These are phyloP conservation scores for Coleophoma crateriformis DNA, from an alignment of 2,329 filamentous ascomycete genomes.

Conservation along the genomic window DNA sequence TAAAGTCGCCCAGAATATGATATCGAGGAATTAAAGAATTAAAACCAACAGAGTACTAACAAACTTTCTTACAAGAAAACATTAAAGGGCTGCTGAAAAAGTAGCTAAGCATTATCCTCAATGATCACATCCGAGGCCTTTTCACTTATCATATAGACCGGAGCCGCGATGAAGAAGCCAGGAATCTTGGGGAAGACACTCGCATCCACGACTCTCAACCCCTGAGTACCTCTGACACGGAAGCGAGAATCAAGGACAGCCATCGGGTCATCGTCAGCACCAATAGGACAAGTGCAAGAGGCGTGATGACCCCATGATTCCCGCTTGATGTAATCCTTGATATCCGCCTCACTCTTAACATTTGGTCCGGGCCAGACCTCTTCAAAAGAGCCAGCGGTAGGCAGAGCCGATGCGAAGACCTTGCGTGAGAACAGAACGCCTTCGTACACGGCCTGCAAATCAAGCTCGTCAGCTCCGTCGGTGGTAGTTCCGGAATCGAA, in stretches of 20 bases:
- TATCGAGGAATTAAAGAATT: too few species aligned
- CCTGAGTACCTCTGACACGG: constrained; percentile 46
- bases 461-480: constrained; percentile 2
- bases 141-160: constrained; percentile 51
- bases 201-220: constrained; percentile 56
- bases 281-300: constrained; percentile 48
- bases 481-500: constrained; percentile 30
- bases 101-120: neutral
- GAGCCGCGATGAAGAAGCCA: constrained; percentile 44
- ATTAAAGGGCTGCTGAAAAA: too few species aligned
- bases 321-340: constrained; percentile 41
- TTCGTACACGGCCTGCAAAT: constrained; percentile 4
- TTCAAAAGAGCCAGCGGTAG: constrained; percentile 34
- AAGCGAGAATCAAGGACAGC: constrained; percentile 50
- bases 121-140: constrained; percentile 38
- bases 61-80: too few species aligned
- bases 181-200: constrained; percentile 46
- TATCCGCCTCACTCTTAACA: constrained; percentile 34
- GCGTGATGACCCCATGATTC: constrained; percentile 52
- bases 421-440: constrained; percentile 2
- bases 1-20: too few species aligned
- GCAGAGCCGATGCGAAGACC: constrained; percentile 11
- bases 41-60: too few species aligned
- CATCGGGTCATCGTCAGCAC: constrained; percentile 28
- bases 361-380: constrained; percentile 35